Conservation (phyloP, 2,329 filamentous ascomycete genomes). For the Daldinia sp. region DNA sequence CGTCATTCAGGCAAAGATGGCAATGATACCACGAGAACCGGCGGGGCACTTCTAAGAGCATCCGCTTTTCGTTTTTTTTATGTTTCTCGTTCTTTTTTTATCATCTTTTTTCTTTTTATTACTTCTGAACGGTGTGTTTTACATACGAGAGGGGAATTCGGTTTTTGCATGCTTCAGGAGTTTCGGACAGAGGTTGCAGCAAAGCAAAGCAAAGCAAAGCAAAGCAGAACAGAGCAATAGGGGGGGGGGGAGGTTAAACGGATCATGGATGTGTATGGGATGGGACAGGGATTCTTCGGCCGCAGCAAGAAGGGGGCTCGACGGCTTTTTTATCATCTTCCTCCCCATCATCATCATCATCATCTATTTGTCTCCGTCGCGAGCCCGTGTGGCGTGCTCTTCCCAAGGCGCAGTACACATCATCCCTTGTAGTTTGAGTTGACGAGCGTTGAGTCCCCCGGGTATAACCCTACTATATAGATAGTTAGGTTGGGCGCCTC, state of each 20-base stretch:
- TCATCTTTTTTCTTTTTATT: constrained; percentile 6
- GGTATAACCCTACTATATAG: neutral
- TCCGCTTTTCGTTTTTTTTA: neutral
- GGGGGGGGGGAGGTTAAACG: neutral
- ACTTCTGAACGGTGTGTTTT: neutral
- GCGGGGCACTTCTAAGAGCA: constrained; percentile 19
- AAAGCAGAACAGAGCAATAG: neutral
- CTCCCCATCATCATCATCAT: neutral
- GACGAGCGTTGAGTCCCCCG: neutral
- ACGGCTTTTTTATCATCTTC: constrained; percentile 6
- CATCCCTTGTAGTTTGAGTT: constrained; percentile 2
- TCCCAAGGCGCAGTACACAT: neutral
- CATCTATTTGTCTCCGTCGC: neutral
- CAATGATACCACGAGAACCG: constrained; percentile 40
- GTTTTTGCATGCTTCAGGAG: constrained; percentile 30
- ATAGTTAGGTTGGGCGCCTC: neutral
- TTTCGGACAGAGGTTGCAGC: constrained; percentile 19
- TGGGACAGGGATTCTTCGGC: constrained; percentile 7
- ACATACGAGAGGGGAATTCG: constrained; percentile 13
- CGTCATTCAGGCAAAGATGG: constrained; percentile 28
- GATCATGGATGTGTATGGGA: constrained; percentile 2
- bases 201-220: neutral
- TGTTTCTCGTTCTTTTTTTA: neutral
- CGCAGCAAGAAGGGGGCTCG: constrained; percentile 7
- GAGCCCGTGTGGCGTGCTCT: neutral